Evolutionary conservation across 2,329 filamentous ascomycete genomes (phyloP).

Genomic region (Colletotrichum kahawae): DNA sequence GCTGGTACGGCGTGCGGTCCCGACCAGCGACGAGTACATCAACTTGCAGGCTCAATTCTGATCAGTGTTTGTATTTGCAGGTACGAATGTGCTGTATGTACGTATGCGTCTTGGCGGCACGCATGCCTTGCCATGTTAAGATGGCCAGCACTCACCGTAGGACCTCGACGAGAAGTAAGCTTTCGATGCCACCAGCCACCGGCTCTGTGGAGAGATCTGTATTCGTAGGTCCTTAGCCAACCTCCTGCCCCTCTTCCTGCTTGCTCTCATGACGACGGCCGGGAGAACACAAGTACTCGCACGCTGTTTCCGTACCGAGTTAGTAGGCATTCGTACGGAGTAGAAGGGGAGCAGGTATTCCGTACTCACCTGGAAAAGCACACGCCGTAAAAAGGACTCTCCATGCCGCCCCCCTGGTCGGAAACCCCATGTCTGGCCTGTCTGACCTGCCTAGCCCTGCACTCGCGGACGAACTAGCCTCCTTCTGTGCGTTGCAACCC

Average conservation of each 20-base stretch:
- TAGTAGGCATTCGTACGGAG: neutral
- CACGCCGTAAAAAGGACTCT: neutral
- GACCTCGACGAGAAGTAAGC: neutral
- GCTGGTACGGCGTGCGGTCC: neutral
- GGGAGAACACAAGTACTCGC: neutral
- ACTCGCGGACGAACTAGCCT: conserved; percentile 17
- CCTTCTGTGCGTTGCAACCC: conserved; percentile 22
- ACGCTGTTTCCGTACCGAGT: neutral
- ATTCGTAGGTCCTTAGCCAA: neutral
- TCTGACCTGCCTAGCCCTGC: conserved; percentile 19
- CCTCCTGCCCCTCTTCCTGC: neutral
- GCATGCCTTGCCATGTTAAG: neutral
- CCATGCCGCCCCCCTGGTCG: conserved; percentile 8
- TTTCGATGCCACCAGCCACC: neutral
- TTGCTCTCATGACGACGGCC: neutral
- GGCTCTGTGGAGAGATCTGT: neutral
- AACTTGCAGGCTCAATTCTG: neutral
- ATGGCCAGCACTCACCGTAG: neutral
- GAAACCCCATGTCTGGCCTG: conserved; percentile 18
- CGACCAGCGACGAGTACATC: neutral
- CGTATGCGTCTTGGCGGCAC: neutral
- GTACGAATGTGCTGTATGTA: neutral
- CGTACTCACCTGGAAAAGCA: neutral
- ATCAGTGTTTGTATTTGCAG: neutral
- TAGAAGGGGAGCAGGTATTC: neutral